Base-by-base conservation (phyloP, 106 monocot species). In the Posidonia australis region DNA sequence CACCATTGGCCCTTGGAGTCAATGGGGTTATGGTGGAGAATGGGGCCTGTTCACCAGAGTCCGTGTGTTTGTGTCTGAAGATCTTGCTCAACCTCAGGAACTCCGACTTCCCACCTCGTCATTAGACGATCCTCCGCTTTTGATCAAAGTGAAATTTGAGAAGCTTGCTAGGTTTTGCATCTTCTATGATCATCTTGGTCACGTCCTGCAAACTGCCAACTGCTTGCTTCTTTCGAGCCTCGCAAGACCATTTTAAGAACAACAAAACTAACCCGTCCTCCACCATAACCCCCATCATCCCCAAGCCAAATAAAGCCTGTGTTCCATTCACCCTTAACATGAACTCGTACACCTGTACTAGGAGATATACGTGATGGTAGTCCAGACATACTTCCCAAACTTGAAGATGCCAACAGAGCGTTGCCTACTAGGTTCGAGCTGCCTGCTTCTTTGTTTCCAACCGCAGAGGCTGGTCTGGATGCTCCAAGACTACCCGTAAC, bases 261-360 rank as follows among this genome's bases (percentile, higher is more conserved):
- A 23, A 91, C 98, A 54, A 91, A 81, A 13, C 91, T 91, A 67
- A 99, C 98, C 98, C 98, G 91, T 46, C 87, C 91, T 74, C 98
- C 98, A 49, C 91, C 98, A 72, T 99, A 99, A 55, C 98, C 98
- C 46, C 98, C 98, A 85, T 99, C 98, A 77, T 99, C 98, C 25
- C 91, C 98, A 51, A 91, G 98, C 19, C 91, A 91, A 70, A 99
- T 88, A 55, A 99, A 99, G 32, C 87, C 85, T 57, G 91, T 88
- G 54, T 99, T 99, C 31, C 91, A 77, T 48, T 99, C 98, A 49
- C 91, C 98, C 81, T 83, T 87, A 62, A 87, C 75, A 70, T 91
- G 91, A 53, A 88, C 77, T 9, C 87, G 86, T 13, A 94, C 81
- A 65, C 89, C 79, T 53, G 86, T 70, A 49, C 83, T 79, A 41